Base-by-base conservation (phyloP, 352 stramenopile species). In the Phytophthora podocarpi region DNA sequence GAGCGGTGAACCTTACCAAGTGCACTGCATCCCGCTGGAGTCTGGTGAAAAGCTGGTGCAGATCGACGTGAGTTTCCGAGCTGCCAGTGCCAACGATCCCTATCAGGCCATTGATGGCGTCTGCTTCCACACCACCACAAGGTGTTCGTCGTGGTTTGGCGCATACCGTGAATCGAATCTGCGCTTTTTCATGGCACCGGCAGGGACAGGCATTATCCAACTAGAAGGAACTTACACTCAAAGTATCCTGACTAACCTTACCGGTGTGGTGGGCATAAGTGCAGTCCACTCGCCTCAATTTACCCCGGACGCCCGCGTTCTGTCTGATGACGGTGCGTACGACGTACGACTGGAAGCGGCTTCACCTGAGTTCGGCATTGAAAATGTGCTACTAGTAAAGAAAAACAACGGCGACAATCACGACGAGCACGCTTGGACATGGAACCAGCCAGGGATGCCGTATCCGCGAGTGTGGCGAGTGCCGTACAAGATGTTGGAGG, bases 141-240 rank as follows among this genome's bases (percentile, higher is more conserved):
- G 66, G 0, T 86, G 81, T 57, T 87, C 76, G 42, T 74, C 73
- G 9, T 90, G 81, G 81, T 77, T 85, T 48, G 81, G 78, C 8
- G 49, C 40, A 0, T 85, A 72, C 28, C 43, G 49, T n/a, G 60
- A 76, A 32, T 59, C 59, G 11, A 65, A 66, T 32, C 16, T 86
- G 18, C 68, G 64, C 49, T 85, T 89, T 46, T 78, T 82, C 41
- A 70, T 73, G 24, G 50, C 75, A 26, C 75, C 78, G 18, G 5
- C 45, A 11, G 76, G 58, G 5, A 64, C 24, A 3, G 64, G 62
- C 12, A 49, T 89, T 28, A 36, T 70, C 2, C 66, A 68, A 10
- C 16, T 89, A 2, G 13, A 20, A 21, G 68, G 62, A 16, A 45
- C 43, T 9, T 61, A 68, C 23, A 78, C 61, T n/a, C 31, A 63